Evolutionary conservation across 768 basidiomycete genomes (phyloP).

Genomic region (Trametes cingulata): DNA sequence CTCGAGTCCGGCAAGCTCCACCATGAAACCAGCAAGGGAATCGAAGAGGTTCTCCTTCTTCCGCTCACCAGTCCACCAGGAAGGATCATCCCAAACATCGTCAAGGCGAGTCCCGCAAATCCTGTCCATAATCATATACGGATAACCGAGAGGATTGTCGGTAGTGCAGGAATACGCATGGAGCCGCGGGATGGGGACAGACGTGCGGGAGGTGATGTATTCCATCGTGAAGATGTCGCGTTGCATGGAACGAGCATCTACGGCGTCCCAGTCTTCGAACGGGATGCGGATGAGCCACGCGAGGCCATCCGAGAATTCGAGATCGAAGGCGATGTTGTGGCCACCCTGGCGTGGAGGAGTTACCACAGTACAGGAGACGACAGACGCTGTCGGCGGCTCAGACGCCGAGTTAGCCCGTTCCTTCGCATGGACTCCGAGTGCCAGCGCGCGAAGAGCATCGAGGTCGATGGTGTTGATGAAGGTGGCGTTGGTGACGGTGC

Average conservation of each 20-base stretch:
- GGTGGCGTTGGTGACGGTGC: no score
- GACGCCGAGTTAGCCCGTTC: no score
- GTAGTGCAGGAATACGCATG: conserved; percentile 16
- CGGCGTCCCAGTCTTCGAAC: not conserved
- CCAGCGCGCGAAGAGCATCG: no score
- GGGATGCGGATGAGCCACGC: not conserved
- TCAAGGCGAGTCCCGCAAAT: not conserved
- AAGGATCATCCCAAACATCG: conserved; percentile 4
- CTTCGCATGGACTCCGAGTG: no score
- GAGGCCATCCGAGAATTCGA: not conserved
- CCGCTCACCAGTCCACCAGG: conserved; percentile 7
- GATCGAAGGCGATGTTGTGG: not conserved
- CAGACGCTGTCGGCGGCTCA: not conserved
- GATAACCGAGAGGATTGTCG: not conserved
- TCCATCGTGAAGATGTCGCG: conserved; percentile 1
- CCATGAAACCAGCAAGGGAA: not conserved
- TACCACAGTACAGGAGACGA: not conserved
- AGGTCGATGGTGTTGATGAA: no score
- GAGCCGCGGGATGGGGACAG: conserved; percentile 20
- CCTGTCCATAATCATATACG: conserved; percentile 5
- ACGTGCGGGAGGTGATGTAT: not conserved
- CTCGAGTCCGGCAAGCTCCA: not conserved
- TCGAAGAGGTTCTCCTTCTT: not conserved
- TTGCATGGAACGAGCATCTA: not conserved
- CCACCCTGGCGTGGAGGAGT: not conserved